These are phyloP conservation scores for Moricandia moricandioides DNA, from an alignment of 345 rosid species.

Conservation along the genomic window DNA sequence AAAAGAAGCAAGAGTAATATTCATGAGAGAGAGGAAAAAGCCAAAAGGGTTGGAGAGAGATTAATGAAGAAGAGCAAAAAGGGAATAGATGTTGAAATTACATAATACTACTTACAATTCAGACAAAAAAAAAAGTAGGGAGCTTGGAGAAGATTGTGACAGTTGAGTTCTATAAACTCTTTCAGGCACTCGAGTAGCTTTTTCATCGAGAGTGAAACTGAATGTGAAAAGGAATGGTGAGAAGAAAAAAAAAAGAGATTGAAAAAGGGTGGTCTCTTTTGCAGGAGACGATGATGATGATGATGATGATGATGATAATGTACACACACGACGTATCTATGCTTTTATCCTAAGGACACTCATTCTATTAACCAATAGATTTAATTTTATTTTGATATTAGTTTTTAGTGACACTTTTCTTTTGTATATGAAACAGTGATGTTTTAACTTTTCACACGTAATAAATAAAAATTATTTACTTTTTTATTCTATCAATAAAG, in stretches of 20 bases:
- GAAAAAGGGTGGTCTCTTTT: slow-evolving; percentile 7
- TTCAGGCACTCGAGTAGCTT: slow-evolving; percentile 33
- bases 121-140: slow-evolving; percentile 6
- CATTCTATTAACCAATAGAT: neutral
- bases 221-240: neutral
- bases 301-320: neutral
- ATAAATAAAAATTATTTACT: too few relatives aligned
- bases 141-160: slow-evolving; percentile 29
- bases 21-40: slow-evolving; percentile 7
- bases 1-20: slow-evolving; percentile 17
- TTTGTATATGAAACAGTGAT: too few relatives aligned
- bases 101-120: slow-evolving; percentile 7
- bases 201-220: slow-evolving; percentile 5
- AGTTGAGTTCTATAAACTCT: slow-evolving; percentile 24
- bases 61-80: neutral
- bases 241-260: neutral
- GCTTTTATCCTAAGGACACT: slow-evolving; percentile 2
- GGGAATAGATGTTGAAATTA: slow-evolving; percentile 2
- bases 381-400: neutral
- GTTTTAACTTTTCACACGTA: too few relatives aligned
- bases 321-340: slow-evolving; percentile 14
- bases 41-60: slow-evolving; percentile 23
- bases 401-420: neutral
- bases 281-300: slow-evolving; percentile 21
- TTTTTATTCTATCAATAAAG: too few relatives aligned